Base-by-base conservation (phyloP, 2,329 filamentous ascomycete species). In the Aspergillus novoparasiticus region DNA sequence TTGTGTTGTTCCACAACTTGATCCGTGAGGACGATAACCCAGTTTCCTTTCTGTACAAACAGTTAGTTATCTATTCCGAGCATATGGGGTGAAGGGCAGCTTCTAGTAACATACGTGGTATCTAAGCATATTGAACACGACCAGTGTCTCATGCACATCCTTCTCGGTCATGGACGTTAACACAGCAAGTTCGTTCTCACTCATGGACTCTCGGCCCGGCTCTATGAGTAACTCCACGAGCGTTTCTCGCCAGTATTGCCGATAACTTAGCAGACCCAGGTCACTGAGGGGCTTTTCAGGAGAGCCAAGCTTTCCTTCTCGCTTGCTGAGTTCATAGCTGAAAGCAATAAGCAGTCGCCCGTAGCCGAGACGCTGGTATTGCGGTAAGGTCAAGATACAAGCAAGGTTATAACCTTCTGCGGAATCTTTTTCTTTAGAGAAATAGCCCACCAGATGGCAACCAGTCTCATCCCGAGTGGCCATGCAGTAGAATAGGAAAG, bases 401-500 rank as follows among this genome's bases (percentile, higher is more conserved):
- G 95, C 96, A 36, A 99, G 90, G 75, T 99, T 99, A 85, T 98
- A 99, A 34, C 92, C 93, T 72, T 99, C 96, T 0, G 93, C 93
- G 45, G 91, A 94, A 78, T 99, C 95, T 71, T 99, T 99, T 78
- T 99, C 95, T 76, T 99, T 99, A 61, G 92, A 96, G 73, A 99
- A 99, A 75, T 99, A 99, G n/a, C 95, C 95, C 30, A 98, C 94
- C 69, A 99, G 95, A 75, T 97, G 95, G 74, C 95, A 97, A 21
- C 94, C 94, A 21, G 90, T 87, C 61, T 95, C 90, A 73, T 97
- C 92, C 70, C 94, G 94, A 71, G 97, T 95, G 68, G 93, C 96
- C 81, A 98, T 92, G 71, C 97, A 94, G 76, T 98, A 98, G 81
- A 98, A 98, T 8, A 98, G 80, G 76, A 98, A 98, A 0, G 94